Evolutionary conservation across 2,329 filamentous ascomycete species (phyloP).

Genomic region (Stemphylium lycopersici): DNA sequence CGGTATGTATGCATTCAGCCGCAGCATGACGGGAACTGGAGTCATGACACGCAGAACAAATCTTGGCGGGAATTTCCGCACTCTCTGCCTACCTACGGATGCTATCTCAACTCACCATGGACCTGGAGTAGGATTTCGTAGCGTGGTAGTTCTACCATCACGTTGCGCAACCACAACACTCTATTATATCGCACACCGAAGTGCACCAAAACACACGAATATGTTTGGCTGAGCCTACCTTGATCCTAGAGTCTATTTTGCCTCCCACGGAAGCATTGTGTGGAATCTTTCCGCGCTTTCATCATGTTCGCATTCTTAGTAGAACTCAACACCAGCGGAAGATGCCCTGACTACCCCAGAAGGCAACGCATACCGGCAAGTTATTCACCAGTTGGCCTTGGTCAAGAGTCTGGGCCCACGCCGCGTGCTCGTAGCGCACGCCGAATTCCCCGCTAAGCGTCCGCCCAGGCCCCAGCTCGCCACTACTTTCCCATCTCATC

Average conservation of each 20-base stretch:
- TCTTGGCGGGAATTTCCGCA: not conserved
- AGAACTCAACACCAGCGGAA: not conserved
- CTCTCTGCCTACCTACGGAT: not conserved
- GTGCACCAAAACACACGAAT: not conserved
- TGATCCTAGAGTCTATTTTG: not conserved
- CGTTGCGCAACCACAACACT: too few relatives aligned
- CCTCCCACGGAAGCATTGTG: not conserved
- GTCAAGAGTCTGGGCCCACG: slow-evolving; percentile 16
- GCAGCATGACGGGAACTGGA: not conserved
- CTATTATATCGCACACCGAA: not conserved
- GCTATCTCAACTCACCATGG: too few relatives aligned
- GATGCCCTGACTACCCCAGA: slow-evolving; percentile 1
- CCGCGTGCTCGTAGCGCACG: slow-evolving; percentile 13
- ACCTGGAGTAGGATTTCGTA: too few relatives aligned
- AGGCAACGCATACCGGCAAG: slow-evolving; percentile 10
- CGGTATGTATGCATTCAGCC: not conserved
- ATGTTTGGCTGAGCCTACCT: not conserved
- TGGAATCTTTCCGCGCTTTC: slow-evolving; percentile 7
- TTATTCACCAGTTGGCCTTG: not conserved
- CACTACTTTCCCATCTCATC: not conserved
- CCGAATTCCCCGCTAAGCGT: slow-evolving; percentile 7
- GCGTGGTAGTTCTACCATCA: too few relatives aligned
- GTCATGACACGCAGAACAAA: not conserved
- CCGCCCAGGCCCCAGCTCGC: slow-evolving; percentile 7
- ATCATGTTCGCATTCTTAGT: not conserved